Evolutionary conservation across 768 basidiomycete genomes (phyloP), one percentile per base, ranked within the genome.

Genomic region (Krasilnikovozyma curviuscula): DNA sequence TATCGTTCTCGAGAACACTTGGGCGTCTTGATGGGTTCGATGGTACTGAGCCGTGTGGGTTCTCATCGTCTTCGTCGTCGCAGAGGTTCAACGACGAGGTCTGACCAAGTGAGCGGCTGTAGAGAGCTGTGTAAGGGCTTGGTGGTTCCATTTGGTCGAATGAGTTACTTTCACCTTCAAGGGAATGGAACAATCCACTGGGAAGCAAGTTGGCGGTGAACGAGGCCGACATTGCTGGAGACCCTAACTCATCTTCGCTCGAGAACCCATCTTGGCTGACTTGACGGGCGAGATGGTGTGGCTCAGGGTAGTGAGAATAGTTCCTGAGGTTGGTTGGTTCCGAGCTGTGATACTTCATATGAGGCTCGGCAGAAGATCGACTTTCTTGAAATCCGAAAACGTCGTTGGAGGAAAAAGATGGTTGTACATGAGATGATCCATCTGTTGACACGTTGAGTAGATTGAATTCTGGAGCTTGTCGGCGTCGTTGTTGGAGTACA

Each of bases 151-250:
- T 35, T n/a, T 38, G 49, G 49, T 9, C 43, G 45, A 31, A 44
- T 27, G 19, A 51, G 50, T n/a, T 38, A 43, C 24, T 39, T 46
- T 32, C 62, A 32, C 61, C 61, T 40, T 60, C 61, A 7, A 66
- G 53, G 3, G 62, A 63, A 14, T 62, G 55, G 53, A 66, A 65
- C 43, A 66, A 44, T 8, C 61, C 62, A 48, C 63, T 61, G 32
- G 65, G 65, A 0, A 66, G 46, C 8, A 66, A 53, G 46, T 63
- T 62, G 41, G 61, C 60, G n/a, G 57, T 60, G 56, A 65, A 63
- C 2, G 63, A 62, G 9, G 61, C 57, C 9, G 61, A 63, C 47
- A 65, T 63, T 21, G 61, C 62, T 1, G 65, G 65, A 24, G 65
- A 66, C n/a, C 63, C 61, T n/a, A 57, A 58, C 41, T 65, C 63